Evolutionary conservation across 1,139 yeast genomes (phyloP).

Genomic region (Meyerozyma guilliermondii): DNA sequence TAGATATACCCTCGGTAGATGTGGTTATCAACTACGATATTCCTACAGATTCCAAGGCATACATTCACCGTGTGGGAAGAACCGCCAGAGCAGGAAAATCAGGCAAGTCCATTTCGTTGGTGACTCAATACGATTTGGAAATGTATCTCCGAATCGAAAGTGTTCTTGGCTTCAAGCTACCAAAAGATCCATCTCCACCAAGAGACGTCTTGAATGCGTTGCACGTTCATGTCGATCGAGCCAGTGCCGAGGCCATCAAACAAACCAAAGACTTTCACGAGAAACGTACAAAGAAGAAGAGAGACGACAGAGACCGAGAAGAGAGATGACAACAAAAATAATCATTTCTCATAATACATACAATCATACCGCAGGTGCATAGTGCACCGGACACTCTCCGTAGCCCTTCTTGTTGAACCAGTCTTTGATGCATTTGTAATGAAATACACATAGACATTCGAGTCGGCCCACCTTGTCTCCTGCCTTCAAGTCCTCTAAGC

Average conservation of each 20-base stretch:
- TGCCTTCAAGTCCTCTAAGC: constrained; percentile 80
- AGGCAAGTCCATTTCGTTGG: constrained; percentile 87
- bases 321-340: constrained; percentile 24
- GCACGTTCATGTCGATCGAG: constrained; percentile 86
- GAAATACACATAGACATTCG: constrained; percentile 93
- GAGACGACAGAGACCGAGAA: constrained; percentile 44
- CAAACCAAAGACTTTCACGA: constrained; percentile 74
- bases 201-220: constrained; percentile 73
- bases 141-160: constrained; percentile 83
- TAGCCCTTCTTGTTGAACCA: constrained; percentile 88
- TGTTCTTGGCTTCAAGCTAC: constrained; percentile 73
- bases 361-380: neutral
- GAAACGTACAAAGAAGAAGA: constrained; percentile 22
- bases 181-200: constrained; percentile 73
- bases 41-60: constrained; percentile 97
- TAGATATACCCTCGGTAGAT: constrained; percentile 94
- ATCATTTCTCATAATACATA: neutral
- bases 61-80: constrained; percentile 95
- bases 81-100: constrained; percentile 98
- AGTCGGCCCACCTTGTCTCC: constrained; percentile 89
- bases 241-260: constrained; percentile 84
- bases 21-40: constrained; percentile 89
- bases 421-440: constrained; percentile 79
- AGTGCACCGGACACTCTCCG: constrained; percentile 84
- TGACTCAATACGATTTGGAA: constrained; percentile 93